These are phyloP conservation scores for Patellaria atrata DNA, from an alignment of 495 filamentous ascomycete genomes.

Conservation along the genomic window DNA sequence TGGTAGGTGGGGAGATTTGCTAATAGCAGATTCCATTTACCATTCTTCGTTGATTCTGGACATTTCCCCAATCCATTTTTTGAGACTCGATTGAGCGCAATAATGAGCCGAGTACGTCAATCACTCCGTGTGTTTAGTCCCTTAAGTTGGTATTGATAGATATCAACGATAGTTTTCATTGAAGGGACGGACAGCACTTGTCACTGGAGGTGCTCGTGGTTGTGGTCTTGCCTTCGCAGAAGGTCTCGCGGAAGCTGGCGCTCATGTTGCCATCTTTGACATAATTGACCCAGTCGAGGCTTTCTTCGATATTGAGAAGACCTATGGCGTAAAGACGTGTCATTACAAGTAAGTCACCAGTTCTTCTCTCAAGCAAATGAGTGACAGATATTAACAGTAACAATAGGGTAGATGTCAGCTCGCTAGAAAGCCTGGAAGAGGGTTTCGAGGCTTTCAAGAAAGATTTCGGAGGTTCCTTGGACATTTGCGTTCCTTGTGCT, in stretches of 20 bases:
- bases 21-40: too few species aligned
- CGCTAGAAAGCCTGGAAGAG: conserved; percentile 2
- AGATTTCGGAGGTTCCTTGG: conserved; percentile 1
- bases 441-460: neutral
- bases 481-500: conserved; percentile 2
- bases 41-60: too few species aligned
- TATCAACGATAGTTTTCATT: conserved; percentile 4
- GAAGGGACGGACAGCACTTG: conserved; percentile 1
- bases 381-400: neutral
- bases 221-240: conserved; percentile 3
- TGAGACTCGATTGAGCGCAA: too few species aligned
- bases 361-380: neutral
- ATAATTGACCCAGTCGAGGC: neutral
- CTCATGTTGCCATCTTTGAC: conserved; percentile 1
- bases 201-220: neutral
- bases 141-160: too few species aligned
- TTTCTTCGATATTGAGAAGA: conserved; percentile 4
- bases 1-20: too few species aligned
- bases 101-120: conserved; percentile 3
- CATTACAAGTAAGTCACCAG: neutral
- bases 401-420: conserved; percentile 2
- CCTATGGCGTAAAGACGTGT: neutral
- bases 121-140: too few species aligned
- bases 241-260: conserved; percentile 2
- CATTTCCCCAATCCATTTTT: too few species aligned